A percentile compares a stretch with the other conserved stretches of the same genome.
Conservation (phyloP, 352 stramenopile genomes). For the Globisporangium abappressorium region DNA sequence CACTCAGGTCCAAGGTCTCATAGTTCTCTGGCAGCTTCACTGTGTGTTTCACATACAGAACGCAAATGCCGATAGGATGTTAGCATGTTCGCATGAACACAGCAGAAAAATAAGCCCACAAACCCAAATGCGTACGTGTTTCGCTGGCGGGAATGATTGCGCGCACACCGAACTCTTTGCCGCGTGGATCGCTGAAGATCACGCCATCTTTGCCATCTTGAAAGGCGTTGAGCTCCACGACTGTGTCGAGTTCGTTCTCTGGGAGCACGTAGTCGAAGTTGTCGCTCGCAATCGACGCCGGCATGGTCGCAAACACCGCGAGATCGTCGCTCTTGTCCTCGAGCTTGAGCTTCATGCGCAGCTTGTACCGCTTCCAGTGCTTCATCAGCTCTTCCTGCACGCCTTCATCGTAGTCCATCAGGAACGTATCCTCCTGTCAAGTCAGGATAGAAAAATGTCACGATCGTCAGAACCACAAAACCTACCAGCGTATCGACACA, state of each 20-base stretch:
- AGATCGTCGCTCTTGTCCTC: slow-evolving; percentile 63
- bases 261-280: slow-evolving; percentile 18
- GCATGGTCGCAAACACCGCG: slow-evolving; percentile 45
- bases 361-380: slow-evolving; percentile 87
- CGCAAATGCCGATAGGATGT: not conserved
- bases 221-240: slow-evolving; percentile 38
- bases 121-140: slow-evolving; percentile 18
- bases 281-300: slow-evolving; percentile 32
- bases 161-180: slow-evolving; percentile 59
- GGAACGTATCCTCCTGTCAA: slow-evolving; percentile 52
- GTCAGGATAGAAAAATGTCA: not conserved
- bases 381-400: slow-evolving; percentile 63
- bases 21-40: slow-evolving; percentile 52
- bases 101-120: not conserved
- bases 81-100: not conserved
- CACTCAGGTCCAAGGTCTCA: slow-evolving; percentile 32
- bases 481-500: no score
- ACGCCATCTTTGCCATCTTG: slow-evolving; percentile 24
- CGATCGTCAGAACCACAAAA: not conserved
- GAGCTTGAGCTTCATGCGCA: slow-evolving; percentile 80
- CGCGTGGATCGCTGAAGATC: slow-evolving; percentile 61
- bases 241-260: slow-evolving; percentile 21
- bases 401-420: slow-evolving; percentile 68
- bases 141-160: slow-evolving; percentile 45
- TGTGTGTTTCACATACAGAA: slow-evolving; percentile 18